phyloP scores from a whole-genome alignment of 306 rosid genomes.

The Cucumis cinereus region DNA sequence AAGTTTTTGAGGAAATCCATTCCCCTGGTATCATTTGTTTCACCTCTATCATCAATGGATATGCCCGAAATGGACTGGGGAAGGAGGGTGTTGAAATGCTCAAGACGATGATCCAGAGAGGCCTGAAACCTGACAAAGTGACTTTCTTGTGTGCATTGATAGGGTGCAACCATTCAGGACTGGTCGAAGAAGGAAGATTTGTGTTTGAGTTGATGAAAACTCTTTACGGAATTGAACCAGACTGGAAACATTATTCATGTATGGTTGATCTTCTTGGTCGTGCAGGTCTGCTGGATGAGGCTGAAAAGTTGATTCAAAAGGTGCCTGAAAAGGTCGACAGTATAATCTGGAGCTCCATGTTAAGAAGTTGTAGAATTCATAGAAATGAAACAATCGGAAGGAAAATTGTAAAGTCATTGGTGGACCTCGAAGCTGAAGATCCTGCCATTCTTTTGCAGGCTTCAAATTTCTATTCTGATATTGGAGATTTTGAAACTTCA shows the following conservation, averaged over 20 bases:
- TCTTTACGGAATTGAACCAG: constrained; percentile 35
- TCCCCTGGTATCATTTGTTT: constrained; percentile 56
- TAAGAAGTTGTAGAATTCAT: constrained; percentile 59
- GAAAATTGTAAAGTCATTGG: constrained; percentile 34
- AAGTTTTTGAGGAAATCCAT: constrained; percentile 37
- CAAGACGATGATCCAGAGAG: constrained; percentile 42
- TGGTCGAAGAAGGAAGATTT: constrained; percentile 51
- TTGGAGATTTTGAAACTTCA: constrained; percentile 47
- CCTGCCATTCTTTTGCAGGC: constrained; percentile 66
- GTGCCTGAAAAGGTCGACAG: constrained; percentile 31
- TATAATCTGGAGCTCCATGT: constrained; percentile 65
- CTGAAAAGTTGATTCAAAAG: constrained; percentile 38
- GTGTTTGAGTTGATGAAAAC: constrained; percentile 52
- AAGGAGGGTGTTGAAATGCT: constrained; percentile 48
- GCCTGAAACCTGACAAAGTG: constrained; percentile 58
- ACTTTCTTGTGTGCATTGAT: constrained; percentile 58
- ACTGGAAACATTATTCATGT: constrained; percentile 59
- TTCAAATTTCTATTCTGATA: constrained; percentile 63
- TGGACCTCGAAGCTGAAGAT: constrained; percentile 46
- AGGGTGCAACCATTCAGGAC: constrained; percentile 65
- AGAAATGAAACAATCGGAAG: constrained; percentile 51
- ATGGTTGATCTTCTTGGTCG: constrained; percentile 82
- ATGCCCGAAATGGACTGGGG: constrained; percentile 72
- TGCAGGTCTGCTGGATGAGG: constrained; percentile 57
- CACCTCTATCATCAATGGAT: constrained; percentile 67